These are phyloP conservation scores for Aureobasidium lini DNA, from an alignment of 2,329 filamentous ascomycete genomes.

Conservation along the genomic window DNA sequence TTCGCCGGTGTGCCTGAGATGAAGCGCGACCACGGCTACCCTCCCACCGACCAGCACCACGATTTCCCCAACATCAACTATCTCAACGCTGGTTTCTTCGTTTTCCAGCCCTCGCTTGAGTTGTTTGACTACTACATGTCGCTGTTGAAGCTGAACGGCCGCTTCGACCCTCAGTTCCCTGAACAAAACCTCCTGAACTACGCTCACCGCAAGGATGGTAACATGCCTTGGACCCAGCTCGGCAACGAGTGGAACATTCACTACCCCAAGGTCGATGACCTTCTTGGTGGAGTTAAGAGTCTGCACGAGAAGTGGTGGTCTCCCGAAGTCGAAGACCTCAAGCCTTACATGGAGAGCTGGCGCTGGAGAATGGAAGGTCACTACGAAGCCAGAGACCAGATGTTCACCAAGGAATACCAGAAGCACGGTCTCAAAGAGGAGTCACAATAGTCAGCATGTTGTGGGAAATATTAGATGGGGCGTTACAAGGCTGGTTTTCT, in stretches of 20 bases:
- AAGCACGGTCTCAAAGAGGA: background rate
- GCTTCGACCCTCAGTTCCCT: conserved; percentile 27
- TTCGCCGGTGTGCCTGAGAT: conserved; percentile 27
- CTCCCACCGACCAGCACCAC: conserved; percentile 22
- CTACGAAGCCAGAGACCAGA: conserved; percentile 26
- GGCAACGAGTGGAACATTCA: conserved; percentile 33
- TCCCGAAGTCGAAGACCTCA: conserved; percentile 26
- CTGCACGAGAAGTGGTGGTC: conserved; percentile 37
- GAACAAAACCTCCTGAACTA: conserved; percentile 33
- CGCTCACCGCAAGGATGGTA: conserved; percentile 29
- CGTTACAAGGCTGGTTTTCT: background rate
- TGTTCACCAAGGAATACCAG: background rate
- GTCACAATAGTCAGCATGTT: background rate
- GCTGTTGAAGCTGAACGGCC: conserved; percentile 22
- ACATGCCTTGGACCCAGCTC: conserved; percentile 35
- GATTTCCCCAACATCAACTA: conserved; percentile 23
- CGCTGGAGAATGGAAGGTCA: conserved; percentile 32
- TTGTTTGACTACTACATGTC: conserved; percentile 27
- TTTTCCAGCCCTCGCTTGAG: conserved; percentile 23
- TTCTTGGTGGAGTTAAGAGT: conserved; percentile 29
- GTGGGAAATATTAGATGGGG: background rate
- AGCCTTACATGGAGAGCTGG: conserved; percentile 25
- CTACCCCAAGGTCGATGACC: conserved; percentile 29
- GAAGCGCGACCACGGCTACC: conserved; percentile 26
- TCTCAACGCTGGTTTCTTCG: conserved; percentile 30